Evolutionary conservation across 495 filamentous ascomycete species (phyloP).

Genomic region (Xylaria curta): DNA sequence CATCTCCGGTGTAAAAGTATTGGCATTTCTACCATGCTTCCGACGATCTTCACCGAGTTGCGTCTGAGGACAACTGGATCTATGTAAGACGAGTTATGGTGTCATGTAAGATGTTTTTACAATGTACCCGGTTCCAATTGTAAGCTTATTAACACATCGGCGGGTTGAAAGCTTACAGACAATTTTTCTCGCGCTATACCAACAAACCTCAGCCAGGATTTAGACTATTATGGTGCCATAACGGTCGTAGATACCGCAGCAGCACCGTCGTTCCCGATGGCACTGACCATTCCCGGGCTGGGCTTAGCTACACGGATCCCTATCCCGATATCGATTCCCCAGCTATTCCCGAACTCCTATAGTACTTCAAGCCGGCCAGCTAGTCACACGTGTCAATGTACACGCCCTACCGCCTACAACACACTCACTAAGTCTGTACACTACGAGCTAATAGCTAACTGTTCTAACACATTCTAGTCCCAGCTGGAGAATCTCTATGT

Average conservation of each 20-base stretch:
- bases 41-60: neutral
- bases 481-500: neutral
- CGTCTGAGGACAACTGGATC: neutral
- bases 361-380: neutral
- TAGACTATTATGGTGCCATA: neutral
- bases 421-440: too few species aligned
- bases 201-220: neutral
- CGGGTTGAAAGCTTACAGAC: neutral
- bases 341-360: constrained; percentile 4
- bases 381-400: constrained; percentile 12
- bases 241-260: neutral
- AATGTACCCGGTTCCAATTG: neutral
- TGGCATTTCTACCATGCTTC: neutral
- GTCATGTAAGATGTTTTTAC: neutral
- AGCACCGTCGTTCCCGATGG: neutral
- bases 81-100: neutral
- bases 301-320: neutral
- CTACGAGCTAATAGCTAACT: neutral
- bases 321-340: neutral
- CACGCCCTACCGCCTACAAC: neutral
- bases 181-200: neutral
- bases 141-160: neutral
- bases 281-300: neutral
- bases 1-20: neutral
- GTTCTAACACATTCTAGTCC: neutral